Base-by-base conservation (phyloP, 306 rosid genomes). In the Arachis hypogaea region DNA sequence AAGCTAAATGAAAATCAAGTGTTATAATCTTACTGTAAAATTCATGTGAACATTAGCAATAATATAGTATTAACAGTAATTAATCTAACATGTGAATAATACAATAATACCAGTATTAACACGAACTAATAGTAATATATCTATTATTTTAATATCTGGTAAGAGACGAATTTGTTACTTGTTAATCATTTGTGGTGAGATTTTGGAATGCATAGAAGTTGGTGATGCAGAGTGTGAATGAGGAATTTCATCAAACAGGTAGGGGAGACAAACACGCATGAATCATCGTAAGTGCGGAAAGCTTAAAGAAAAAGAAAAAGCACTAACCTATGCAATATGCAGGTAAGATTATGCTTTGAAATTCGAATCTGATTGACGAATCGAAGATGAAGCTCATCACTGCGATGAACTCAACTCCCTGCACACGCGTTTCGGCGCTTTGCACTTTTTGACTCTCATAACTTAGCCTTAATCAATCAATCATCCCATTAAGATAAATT, bases 161-260 rank as follows among this genome's bases (percentile, higher is more conserved):
- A 33, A 33, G 38, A 33, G 38, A 33, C 38, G 38, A 33, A 33
- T 33, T 33, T 33, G 38, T 33, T 2, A 33, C 38, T 2, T 33
- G 8, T 22, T 22, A 46, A 46, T 46, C 3, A 46, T 46, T 46
- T 46, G 11, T 8, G 12, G 51, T 2, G 8, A 46, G 51, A 8
- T 9, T 7, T 46, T 46, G 4, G 8, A 46, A 11, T 11, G 55
- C 55, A 49, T 14, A 33, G 38, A 49, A 3, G 55, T 3, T 11
- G 55, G 5, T 49, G n/a, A 11, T 49, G 14, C 14, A 49, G 55
- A 49, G 14, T 11, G 55, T 49, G 12, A 49, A 9, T 59, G 69
- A 22, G 54, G 69, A 76, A 59, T 76, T 59, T 76, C 56, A 41
- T 66, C 44, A 30, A 66, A 66, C 54, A 57, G 36, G 66, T 74